Percentiles rank a stretch among this genome's conserved stretches.
Evolutionary conservation across 1,284 basidiomycete genomes (phyloP).

Genomic region (Sanghuangporus baumii): DNA sequence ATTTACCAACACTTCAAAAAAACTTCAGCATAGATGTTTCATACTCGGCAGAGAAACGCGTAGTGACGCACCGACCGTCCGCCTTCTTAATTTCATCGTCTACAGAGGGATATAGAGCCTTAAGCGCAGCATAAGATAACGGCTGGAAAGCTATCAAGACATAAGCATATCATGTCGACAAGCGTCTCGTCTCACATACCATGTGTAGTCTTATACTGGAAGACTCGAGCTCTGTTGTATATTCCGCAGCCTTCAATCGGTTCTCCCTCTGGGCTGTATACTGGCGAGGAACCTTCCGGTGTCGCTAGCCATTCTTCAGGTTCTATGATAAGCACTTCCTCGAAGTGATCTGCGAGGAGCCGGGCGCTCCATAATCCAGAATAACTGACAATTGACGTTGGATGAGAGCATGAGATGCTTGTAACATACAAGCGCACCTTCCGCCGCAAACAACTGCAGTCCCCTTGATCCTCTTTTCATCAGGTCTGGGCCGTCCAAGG

Average conservation of each 20-base stretch:
- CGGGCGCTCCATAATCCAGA: slow-evolving; percentile 17
- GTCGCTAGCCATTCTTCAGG: slow-evolving; percentile 14
- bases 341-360: slow-evolving; percentile 17
- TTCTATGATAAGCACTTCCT: slow-evolving; percentile 16
- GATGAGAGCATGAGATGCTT: not conserved
- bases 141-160: slow-evolving; percentile 6
- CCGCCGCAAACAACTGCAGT: slow-evolving; percentile 28
- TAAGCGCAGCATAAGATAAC: slow-evolving; percentile 3
- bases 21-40: not conserved
- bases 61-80: slow-evolving; percentile 12
- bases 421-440: slow-evolving; percentile 20
- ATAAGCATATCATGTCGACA: not conserved
- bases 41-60: not conserved
- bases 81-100: slow-evolving; percentile 16
- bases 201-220: slow-evolving; percentile 14
- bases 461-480: slow-evolving; percentile 21
- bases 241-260: not conserved
- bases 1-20: not conserved
- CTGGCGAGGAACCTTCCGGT: not conserved
- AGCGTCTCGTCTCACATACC: not conserved
- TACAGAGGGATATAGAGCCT: slow-evolving; percentile 11
- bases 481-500: slow-evolving; percentile 14
- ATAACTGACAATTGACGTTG: slow-evolving; percentile 4
- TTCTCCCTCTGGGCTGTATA: slow-evolving; percentile 9
- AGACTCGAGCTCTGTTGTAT: slow-evolving; percentile 9